Percentiles rank a stretch among this genome's conserved stretches.
These are phyloP conservation scores for Fragosphaeria purpurea DNA, from an alignment of 2,329 filamentous ascomycete genomes.

Conservation along the genomic window DNA sequence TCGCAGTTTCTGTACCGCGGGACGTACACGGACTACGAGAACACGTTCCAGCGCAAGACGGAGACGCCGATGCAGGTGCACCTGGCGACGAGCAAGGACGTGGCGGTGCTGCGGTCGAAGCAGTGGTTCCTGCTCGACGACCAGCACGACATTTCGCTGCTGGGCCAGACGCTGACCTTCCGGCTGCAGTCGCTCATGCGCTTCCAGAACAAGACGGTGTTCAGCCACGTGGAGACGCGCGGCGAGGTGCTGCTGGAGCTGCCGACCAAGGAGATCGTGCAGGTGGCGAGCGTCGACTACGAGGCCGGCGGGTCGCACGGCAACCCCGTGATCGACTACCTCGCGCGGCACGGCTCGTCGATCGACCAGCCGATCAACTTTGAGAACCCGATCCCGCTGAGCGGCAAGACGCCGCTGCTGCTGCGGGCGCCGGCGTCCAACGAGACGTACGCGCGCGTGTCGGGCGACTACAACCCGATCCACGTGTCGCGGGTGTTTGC, in stretches of 20 bases:
- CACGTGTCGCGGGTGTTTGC: slow-evolving; percentile 97
- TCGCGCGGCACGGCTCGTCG: slow-evolving; percentile 79
- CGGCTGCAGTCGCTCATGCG: slow-evolving; percentile 82
- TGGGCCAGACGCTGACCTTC: slow-evolving; percentile 92
- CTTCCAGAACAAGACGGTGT: slow-evolving; percentile 91
- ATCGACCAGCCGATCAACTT: slow-evolving; percentile 96
- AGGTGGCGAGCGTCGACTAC: slow-evolving; percentile 95
- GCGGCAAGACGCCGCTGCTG: slow-evolving; percentile 78
- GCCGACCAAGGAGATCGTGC: slow-evolving; percentile 92
- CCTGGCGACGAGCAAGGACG: slow-evolving; percentile 76
- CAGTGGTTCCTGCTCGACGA: slow-evolving; percentile 90
- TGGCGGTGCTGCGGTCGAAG: slow-evolving; percentile 90
- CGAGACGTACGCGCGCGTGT: slow-evolving; percentile 95
- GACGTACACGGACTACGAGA: slow-evolving; percentile 85
- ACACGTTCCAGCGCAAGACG: slow-evolving; percentile 95
- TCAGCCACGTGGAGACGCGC: slow-evolving; percentile 82
- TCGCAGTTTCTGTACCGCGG: slow-evolving; percentile 97
- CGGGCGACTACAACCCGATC: slow-evolving; percentile 97
- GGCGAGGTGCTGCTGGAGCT: slow-evolving; percentile 91
- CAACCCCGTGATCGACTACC: slow-evolving; percentile 94
- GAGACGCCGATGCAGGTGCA: slow-evolving; percentile 94
- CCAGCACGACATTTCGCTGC: slow-evolving; percentile 63
- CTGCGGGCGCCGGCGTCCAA: slow-evolving; percentile 91
- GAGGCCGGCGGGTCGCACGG: slow-evolving; percentile 84
- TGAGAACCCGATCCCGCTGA: slow-evolving; percentile 92